A percentile compares a stretch with the other conserved stretches of the same genome.
Conservation (phyloP, 345 rosid genomes). For the Boechera divaricarpa region DNA sequence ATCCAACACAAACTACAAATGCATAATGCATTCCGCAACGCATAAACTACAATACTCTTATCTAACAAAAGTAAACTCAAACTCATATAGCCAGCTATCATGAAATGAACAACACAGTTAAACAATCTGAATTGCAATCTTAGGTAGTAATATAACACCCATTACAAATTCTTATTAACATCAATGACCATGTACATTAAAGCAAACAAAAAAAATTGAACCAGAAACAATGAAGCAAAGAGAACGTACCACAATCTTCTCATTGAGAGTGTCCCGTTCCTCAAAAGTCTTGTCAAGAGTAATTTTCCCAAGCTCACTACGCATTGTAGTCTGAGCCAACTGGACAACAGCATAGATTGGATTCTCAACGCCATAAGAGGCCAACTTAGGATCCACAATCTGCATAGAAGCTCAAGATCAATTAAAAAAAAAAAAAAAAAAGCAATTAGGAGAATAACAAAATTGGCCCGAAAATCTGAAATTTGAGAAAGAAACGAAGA, state of each 20-base stretch:
- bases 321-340: constrained; percentile 96
- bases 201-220: not conserved
- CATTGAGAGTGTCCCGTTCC: constrained; percentile 91
- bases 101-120: constrained; percentile 2
- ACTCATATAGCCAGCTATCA: constrained; percentile 7
- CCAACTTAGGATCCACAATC: constrained; percentile 87
- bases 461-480: not conserved
- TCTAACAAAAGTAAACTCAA: not conserved
- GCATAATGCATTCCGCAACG: not conserved
- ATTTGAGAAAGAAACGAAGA: not conserved
- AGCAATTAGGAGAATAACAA: not conserved
- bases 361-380: constrained; percentile 96
- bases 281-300: constrained; percentile 98
- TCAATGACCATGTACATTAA: not conserved
- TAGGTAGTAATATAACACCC: constrained; percentile 5
- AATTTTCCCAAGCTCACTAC: constrained; percentile 96
- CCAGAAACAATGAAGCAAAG: not conserved
- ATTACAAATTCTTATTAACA: constrained; percentile 9
- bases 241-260: constrained; percentile 84
- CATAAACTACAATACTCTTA: not conserved
- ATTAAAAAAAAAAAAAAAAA: not conserved
- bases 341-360: constrained; percentile 91
- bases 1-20: constrained; percentile 11
- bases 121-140: constrained; percentile 24
- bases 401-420: constrained; percentile 38